Evolutionary conservation across 2,329 filamentous ascomycete genomes (phyloP).

Genomic region (Stachybotrys chlorohalonatus): DNA sequence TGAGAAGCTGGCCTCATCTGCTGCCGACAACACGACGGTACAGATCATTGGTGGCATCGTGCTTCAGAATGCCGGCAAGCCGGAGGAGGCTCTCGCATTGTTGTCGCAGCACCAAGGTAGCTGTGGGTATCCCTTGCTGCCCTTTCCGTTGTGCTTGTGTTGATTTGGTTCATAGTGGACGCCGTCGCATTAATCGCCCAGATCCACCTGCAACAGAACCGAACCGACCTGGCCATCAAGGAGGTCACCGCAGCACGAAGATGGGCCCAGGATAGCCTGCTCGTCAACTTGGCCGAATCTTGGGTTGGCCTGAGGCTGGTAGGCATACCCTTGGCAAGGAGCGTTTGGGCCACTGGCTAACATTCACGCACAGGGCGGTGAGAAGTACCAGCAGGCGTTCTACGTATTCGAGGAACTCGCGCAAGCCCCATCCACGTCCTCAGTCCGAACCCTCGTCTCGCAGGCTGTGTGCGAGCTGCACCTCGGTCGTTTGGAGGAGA

Average conservation of each 20-base stretch:
- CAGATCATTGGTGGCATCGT: conserved; percentile 78
- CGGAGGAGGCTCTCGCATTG: conserved; percentile 76
- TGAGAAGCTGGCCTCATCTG: conserved; percentile 57
- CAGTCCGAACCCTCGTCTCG: conserved; percentile 66
- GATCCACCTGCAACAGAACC: conserved; percentile 86
- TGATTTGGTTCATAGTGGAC: conserved; percentile 44
- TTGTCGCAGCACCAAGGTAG: conserved; percentile 78
- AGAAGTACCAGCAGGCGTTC: conserved; percentile 93
- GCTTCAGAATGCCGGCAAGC: conserved; percentile 67
- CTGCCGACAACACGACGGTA: conserved; percentile 67
- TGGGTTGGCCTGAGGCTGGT: conserved; percentile 89
- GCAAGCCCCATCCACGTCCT: conserved; percentile 72
- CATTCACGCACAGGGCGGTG: conserved; percentile 59
- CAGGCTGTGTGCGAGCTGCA: conserved; percentile 91
- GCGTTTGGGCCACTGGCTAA: neutral
- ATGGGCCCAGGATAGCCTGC: conserved; percentile 90
- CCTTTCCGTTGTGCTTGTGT: conserved; percentile 4
- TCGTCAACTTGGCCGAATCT: conserved; percentile 90
- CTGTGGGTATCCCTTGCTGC: conserved; percentile 43
- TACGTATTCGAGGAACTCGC: conserved; percentile 97
- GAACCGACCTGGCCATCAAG: conserved; percentile 81
- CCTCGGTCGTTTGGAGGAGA: conserved; percentile 79
- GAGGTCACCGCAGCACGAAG: conserved; percentile 78
- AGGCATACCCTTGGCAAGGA: conserved; percentile 13
- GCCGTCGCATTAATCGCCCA: conserved; percentile 84